Evolutionary conservation across 2,329 filamentous ascomycete species (phyloP).

Genomic region (Colletotrichum echinochloae): DNA sequence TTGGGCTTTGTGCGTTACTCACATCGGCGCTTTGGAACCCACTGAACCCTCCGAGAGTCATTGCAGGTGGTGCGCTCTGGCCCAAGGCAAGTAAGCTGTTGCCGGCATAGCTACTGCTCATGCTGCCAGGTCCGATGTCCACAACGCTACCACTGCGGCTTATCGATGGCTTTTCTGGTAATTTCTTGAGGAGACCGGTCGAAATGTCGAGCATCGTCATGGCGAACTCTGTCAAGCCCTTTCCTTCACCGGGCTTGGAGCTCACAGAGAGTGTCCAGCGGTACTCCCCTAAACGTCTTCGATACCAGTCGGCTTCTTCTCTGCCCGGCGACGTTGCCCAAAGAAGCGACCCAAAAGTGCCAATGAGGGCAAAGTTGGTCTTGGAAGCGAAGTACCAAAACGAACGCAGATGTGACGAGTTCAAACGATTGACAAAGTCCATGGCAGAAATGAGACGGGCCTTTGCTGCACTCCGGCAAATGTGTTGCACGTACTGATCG

Average conservation of each 20-base stretch:
- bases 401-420: constrained; percentile 84
- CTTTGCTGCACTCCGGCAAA: constrained; percentile 93
- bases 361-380: constrained; percentile 93
- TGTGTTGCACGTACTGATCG: constrained; percentile 88
- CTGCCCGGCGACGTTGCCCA: constrained; percentile 89
- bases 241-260: constrained; percentile 74
- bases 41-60: constrained; percentile 53
- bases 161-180: constrained; percentile 78
- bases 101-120: constrained; percentile 52
- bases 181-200: constrained; percentile 74
- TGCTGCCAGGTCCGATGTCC: constrained; percentile 55
- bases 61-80: constrained; percentile 28
- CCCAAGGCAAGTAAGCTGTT: constrained; percentile 40
- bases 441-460: constrained; percentile 94
- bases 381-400: constrained; percentile 95
- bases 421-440: constrained; percentile 96
- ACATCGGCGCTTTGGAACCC: constrained; percentile 60
- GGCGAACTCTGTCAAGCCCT: constrained; percentile 74
- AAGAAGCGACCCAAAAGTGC: constrained; percentile 90
- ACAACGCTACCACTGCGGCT: constrained; percentile 65
- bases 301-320: constrained; percentile 95
- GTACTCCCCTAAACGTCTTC: constrained; percentile 86
- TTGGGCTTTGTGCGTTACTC: constrained; percentile 65
- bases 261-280: constrained; percentile 93
- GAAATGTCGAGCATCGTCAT: constrained; percentile 82